Evolutionary conservation across 805 yeast species (phyloP), one percentile per base, ranked within the genome.

Genomic region (Cyberlindnera petersonii): DNA sequence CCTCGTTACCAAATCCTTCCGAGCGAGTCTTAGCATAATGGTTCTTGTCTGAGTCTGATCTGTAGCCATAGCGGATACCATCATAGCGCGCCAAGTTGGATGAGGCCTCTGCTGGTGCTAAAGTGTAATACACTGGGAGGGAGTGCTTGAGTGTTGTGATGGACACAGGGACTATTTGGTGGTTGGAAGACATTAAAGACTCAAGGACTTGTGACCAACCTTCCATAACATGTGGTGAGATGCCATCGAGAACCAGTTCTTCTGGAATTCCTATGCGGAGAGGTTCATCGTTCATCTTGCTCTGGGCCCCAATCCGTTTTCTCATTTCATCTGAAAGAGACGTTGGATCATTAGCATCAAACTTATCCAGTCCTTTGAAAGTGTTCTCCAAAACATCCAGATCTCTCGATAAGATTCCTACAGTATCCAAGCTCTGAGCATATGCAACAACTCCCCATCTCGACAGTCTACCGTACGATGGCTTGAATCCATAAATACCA

Each of bases 381-480:
- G 81, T 86, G 13, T 58, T 54, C 20, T 60, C 54, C 3, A 84
- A 48, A 0, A 63, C 52, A 0, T 57, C 60, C 6, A 84, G 46
- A 22, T 74, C 65, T 13, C 68, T 70, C 0, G 89, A 66, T 23
- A 89, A 39, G 1, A 94, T 72, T 0, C 99, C 99, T 2, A 93
- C 96, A 0, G 98, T 89, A 57, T 93, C 99, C 38, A 93, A 68
- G 27, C 91, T 80, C 61, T 94, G 98, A 2, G 97, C 96, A 62
- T 89, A 91, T 0, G 96, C 79, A 4, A 89, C 65, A 8, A 93
- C 86, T 2, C 98, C 99, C 79, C 86, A 81, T 40, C 99, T 67
- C 0, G 97, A 88, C 2, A 93, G 66, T 26, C 96, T 69, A 0
- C 98, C 98, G 59, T 93, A 93, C 0, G 93, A 72, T 1, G 98